These are phyloP conservation scores for Leccinum imitatum DNA, from an alignment of 768 basidiomycete species.

Conservation along the genomic window DNA sequence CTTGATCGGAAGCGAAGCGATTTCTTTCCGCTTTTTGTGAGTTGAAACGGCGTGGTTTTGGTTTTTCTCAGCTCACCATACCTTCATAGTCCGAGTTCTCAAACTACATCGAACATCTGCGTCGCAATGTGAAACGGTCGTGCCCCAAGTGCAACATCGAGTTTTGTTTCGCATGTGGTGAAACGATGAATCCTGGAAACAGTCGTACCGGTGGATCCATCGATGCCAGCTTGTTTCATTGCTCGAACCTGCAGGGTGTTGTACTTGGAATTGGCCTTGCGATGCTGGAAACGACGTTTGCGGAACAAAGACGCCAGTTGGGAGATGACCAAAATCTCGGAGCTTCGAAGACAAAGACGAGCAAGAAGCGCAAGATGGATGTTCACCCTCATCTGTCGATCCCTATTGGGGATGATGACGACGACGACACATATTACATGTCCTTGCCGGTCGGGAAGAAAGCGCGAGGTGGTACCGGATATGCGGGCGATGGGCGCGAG, in stretches of 20 bases:
- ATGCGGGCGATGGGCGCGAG: constrained; percentile 80
- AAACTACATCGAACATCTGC: constrained; percentile 65
- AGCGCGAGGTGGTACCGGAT: constrained; percentile 79
- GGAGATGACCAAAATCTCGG: constrained; percentile 29
- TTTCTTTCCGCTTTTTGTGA: constrained; percentile 82
- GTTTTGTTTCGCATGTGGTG: constrained; percentile 78
- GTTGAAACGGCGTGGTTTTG: constrained; percentile 27
- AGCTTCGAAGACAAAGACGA: constrained; percentile 30
- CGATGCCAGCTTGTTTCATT: constrained; percentile 77
- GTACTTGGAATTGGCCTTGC: constrained; percentile 88
- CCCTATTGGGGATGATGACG: constrained; percentile 47
- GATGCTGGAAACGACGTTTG: constrained; percentile 77
- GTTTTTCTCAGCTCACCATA: constrained; percentile 10
- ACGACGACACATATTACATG: constrained; percentile 50
- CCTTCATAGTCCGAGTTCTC: constrained; percentile 64
- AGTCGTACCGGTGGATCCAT: constrained; percentile 43
- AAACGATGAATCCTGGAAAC: constrained; percentile 50
- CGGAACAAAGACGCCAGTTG: constrained; percentile 47
- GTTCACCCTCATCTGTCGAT: constrained; percentile 21
- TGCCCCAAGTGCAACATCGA: constrained; percentile 63
- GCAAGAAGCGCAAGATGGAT: constrained; percentile 43
- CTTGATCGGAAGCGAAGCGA: constrained; percentile 66
- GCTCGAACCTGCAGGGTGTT: constrained; percentile 84
- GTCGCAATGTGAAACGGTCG: constrained; percentile 51
- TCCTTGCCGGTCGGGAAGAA: constrained; percentile 54